These are phyloP conservation scores for Pleurotus platypus DNA, from an alignment of 768 basidiomycete species.

Conservation along the genomic window DNA sequence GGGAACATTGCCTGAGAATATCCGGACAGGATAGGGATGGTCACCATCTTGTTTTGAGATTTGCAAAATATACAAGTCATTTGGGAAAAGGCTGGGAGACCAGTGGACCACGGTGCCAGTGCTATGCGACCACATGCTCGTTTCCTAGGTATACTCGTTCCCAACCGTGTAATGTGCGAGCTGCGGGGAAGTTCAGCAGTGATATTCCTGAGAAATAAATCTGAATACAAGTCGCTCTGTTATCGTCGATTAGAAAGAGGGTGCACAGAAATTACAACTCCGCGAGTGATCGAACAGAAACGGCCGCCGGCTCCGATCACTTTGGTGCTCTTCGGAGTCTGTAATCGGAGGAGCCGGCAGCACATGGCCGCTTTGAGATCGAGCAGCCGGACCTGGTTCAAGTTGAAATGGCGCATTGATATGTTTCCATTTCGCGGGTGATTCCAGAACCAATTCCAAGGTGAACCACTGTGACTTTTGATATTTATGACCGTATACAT, in stretches of 20 bases:
- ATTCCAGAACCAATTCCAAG: conserved; percentile 6
- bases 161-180: background rate
- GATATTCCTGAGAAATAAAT: background rate
- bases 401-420: conserved; percentile 8
- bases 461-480: background rate
- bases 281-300: conserved; percentile 3
- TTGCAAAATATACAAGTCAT: no score
- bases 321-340: conserved; percentile 1
- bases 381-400: conserved; percentile 6
- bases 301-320: conserved; percentile 7
- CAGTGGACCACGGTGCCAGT: no score
- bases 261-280: background rate
- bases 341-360: conserved; percentile 7
- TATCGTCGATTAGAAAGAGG: conserved; percentile 5
- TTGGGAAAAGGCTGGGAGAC: no score
- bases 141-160: no score
- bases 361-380: conserved; percentile 2
- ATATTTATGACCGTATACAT: conserved; percentile 6
- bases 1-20: no score
- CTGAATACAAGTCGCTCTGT: background rate
- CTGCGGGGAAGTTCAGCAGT: background rate
- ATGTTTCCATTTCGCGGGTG: conserved; percentile 9
- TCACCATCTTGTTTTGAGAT: no score
- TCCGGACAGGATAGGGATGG: no score
- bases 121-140: no score